phyloP scores from a whole-genome alignment of 169 alveolate genomes.

The Cryptosporidium felis region DNA sequence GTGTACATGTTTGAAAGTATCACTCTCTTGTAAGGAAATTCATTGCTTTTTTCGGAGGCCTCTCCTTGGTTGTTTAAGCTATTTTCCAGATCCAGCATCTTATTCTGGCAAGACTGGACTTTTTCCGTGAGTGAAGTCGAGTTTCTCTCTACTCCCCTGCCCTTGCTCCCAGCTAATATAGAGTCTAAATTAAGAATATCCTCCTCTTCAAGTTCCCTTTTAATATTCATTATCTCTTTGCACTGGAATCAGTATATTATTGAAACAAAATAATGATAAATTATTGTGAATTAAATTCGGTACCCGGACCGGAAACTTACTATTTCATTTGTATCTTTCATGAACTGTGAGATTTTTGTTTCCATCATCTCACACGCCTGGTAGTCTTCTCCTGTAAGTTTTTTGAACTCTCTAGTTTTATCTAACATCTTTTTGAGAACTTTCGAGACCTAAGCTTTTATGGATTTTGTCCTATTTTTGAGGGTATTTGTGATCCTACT shows the following conservation, averaged over 20 bases:
- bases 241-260: conserved; percentile 8
- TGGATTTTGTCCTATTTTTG: no score
- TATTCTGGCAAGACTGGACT: conserved; percentile 40
- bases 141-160: background rate
- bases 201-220: conserved; percentile 19
- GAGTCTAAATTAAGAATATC: conserved; percentile 13
- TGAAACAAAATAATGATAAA: background rate
- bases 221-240: background rate
- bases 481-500: no score
- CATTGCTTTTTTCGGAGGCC: background rate
- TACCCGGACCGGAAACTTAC: no score
- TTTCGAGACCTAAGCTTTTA: no score
- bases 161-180: background rate
- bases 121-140: conserved; percentile 2
- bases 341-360: conserved; percentile 2
- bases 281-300: background rate
- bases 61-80: background rate
- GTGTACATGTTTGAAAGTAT: conserved; percentile 37
- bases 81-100: conserved; percentile 18
- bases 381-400: background rate
- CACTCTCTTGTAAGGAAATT: background rate
- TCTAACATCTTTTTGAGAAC: conserved; percentile 10
- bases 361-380: background rate
- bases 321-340: conserved; percentile 8
- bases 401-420: conserved; percentile 13